Conservation (phyloP, 1,284 basidiomycete genomes). For the Boletellus sp. region DNA sequence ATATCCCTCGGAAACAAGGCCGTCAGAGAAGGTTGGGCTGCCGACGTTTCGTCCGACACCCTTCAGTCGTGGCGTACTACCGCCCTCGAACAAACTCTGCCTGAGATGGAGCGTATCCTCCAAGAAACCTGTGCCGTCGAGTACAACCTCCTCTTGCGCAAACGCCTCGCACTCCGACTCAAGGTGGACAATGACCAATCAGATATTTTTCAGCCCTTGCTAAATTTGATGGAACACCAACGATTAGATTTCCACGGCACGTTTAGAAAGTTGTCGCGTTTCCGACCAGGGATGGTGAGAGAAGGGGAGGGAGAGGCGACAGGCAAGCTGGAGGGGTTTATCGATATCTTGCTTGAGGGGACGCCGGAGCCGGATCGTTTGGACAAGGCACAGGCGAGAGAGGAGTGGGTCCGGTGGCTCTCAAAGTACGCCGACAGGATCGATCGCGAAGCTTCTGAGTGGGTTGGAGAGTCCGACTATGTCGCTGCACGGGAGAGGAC, state of each 20-base stretch:
- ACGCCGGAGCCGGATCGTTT: slow-evolving; percentile 44
- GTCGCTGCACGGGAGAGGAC: slow-evolving; percentile 43
- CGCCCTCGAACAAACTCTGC: slow-evolving; percentile 49
- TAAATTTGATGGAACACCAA: slow-evolving; percentile 68
- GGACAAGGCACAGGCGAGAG: slow-evolving; percentile 41
- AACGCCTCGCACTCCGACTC: slow-evolving; percentile 73
- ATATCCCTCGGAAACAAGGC: slow-evolving; percentile 49
- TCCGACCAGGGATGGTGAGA: slow-evolving; percentile 50
- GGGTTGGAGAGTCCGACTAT: slow-evolving; percentile 34
- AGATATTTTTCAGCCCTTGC: slow-evolving; percentile 57
- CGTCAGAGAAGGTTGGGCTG: slow-evolving; percentile 62
- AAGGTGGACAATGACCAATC: slow-evolving; percentile 56
- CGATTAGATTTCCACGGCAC: slow-evolving; percentile 81
- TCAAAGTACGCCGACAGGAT: slow-evolving; percentile 62
- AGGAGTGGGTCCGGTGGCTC: slow-evolving; percentile 68
- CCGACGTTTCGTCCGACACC: slow-evolving; percentile 49
- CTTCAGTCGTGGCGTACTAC: slow-evolving; percentile 59
- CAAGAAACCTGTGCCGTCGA: slow-evolving; percentile 55
- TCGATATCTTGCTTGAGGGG: slow-evolving; percentile 47
- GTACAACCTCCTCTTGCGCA: slow-evolving; percentile 66
- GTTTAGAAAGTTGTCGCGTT: slow-evolving; percentile 68
- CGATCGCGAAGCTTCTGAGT: slow-evolving; percentile 47
- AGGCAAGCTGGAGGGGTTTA: slow-evolving; percentile 41
- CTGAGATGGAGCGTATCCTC: slow-evolving; percentile 57
- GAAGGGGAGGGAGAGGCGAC: slow-evolving; percentile 18